Evolutionary conservation across 108 stramenopile species (phyloP), one percentile per base, ranked within the genome.

Genomic region (Skeletonema potamos): DNA sequence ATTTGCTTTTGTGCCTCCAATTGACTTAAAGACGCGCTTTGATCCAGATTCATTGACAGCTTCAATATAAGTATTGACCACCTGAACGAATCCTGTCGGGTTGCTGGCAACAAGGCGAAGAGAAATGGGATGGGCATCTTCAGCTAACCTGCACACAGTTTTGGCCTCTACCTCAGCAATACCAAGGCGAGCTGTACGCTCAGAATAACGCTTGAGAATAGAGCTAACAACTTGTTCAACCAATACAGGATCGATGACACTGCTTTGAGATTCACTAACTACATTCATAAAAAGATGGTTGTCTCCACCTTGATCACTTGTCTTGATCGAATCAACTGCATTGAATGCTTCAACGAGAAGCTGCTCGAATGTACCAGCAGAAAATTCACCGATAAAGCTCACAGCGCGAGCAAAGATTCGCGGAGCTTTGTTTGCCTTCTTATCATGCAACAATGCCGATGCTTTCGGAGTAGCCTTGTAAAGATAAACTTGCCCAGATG

Each of bases 281-380:
- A 98, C 68, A 76, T 98, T 99, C 63, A 99, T 72, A 71, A 99
- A 99, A 37, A 99, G 79, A 82, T 99, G 99, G 72, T 97, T 97
- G 83, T 98, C 92, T 60, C 43, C 34, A 62, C 65, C 64, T 70
- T 84, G 77, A 48, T 66, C 65, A 51, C 78, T 84, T 18, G 95
- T 76, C 55, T 79, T 79, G 30, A 73, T 79, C 17, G 78, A 73
- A 59, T 96, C 97, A 44, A 99, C 66, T 15, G 97, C 93, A 76
- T 96, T 96, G 41, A 98, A 82, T 22, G 96, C 86, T 72, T 98
- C 96, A 48, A 99, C 94, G 36, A 98, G 87, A 62, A 98, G 86
- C 29, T 95, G 84, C 77, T 98, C 98, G 62, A 93, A 96, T 29
- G 75, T 85, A 27, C 83, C 68, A 1, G 84, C 80, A 8, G 87